Evolutionary conservation across 2,329 filamentous ascomycete species (phyloP).

Genomic region (Fusarium decemcellulare): DNA sequence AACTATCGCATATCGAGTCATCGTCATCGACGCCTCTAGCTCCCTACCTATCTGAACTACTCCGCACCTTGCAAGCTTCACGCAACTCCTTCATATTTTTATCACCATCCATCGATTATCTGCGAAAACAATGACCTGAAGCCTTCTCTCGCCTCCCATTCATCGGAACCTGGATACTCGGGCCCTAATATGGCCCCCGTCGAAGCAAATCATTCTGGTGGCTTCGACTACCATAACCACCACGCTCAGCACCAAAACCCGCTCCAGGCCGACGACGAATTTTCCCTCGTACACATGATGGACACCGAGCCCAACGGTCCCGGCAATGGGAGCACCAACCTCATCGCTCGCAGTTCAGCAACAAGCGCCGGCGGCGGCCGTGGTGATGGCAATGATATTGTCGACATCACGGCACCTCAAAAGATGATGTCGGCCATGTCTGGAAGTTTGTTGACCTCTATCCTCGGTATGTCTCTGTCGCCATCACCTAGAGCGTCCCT

Average conservation of each 20-base stretch:
- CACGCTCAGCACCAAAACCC: conserved; percentile 33
- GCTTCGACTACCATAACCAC: conserved; percentile 31
- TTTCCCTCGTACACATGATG: conserved; percentile 48
- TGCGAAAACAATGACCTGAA: conserved; percentile 32
- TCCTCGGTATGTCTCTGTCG: conserved; percentile 76
- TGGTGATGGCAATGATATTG: conserved; percentile 51
- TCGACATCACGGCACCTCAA: conserved; percentile 84
- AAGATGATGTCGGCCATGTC: conserved; percentile 96
- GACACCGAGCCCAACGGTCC: conserved; percentile 33
- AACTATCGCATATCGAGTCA: conserved; percentile 35
- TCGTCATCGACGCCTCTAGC: conserved; percentile 43
- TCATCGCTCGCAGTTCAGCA: conserved; percentile 21
- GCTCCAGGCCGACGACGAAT: conserved; percentile 47
- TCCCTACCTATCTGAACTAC: not conserved
- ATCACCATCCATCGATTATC: conserved; percentile 11
- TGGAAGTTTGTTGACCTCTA: conserved; percentile 89
- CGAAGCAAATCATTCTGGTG: conserved; percentile 41
- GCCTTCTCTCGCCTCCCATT: not conserved
- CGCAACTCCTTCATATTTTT: not conserved
- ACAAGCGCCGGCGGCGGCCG: conserved; percentile 22
- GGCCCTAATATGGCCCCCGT: conserved; percentile 40
- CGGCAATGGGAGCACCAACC: conserved; percentile 21
- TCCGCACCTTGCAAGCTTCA: not conserved
- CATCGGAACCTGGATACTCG: conserved; percentile 5
- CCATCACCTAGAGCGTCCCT: not conserved